Evolutionary conservation across 345 rosid species (phyloP).

Genomic region (Eucalyptus virginea): DNA sequence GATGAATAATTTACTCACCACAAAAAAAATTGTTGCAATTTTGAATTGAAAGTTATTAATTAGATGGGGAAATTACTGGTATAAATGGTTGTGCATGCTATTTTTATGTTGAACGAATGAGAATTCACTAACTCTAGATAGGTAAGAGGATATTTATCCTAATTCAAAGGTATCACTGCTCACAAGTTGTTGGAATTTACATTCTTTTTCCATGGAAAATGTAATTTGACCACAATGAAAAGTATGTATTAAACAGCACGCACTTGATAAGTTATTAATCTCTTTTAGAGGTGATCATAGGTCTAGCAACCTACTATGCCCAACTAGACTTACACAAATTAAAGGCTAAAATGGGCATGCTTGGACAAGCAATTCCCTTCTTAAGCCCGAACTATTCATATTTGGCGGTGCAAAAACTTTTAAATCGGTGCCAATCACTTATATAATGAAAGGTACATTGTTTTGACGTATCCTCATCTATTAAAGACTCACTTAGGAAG

Average conservation of each 20-base stretch:
- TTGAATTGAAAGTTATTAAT: not conserved
- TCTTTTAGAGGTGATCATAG: not conserved
- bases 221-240: not conserved
- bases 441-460: not conserved
- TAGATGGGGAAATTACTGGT: not conserved
- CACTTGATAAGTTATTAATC: not conserved
- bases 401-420: rapidly evolving
- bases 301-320: too few species aligned
- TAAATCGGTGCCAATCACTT: not conserved
- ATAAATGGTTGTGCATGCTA: not conserved
- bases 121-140: not conserved
- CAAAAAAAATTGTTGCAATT: not conserved
- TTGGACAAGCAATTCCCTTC: too few species aligned
- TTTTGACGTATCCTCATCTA: not conserved
- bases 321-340: too few species aligned
- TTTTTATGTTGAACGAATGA: not conserved
- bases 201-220: not conserved
- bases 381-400: too few species aligned
- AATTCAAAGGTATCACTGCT: not conserved
- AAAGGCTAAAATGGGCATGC: too few species aligned
- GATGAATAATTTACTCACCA: not conserved
- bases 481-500: too few species aligned
- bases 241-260: not conserved
- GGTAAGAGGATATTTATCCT: not conserved
- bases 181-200: not conserved